Evolutionary conservation across 2,329 filamentous ascomycete genomes (phyloP), one percentile per base, ranked within the genome.

Genomic region (Didymella pomorum): DNA sequence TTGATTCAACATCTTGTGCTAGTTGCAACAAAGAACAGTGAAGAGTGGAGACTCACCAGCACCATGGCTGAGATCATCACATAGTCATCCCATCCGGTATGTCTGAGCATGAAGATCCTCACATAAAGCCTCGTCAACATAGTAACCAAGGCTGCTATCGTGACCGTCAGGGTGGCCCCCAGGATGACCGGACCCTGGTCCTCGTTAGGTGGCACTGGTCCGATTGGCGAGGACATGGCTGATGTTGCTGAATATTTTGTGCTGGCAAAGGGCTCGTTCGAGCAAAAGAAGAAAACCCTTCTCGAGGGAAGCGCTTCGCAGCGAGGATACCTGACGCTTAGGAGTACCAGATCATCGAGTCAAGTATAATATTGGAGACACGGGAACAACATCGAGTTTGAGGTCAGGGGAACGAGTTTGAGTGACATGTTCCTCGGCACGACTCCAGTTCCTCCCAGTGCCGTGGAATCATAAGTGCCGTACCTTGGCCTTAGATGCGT

Each of bases 61-160:
- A 79, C 57, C 70, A 77, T 76, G 1, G 81, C 77, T 2, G 68
- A 56, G 0, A 78, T 49, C 67, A 84, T 83, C 4, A 79, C 66
- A 62, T 78, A 81, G 65, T 84, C 72, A 74, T 86, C 84, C 64
- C 78, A 75, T 3, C 83, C 83, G 21, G 81, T 70, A 48, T 80
- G 81, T 12, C 78, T 79, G 50, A 85, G 80, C 72, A 85, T 78
- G 18, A 70, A 69, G 5, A 79, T 29, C n/a, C 83, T 77, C 26
- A 85, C 84, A 52, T 80, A 83, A 10, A 82, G 61, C 20, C 82
- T 77, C 28, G 78, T 68, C 10, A 73, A 25, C 4, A 81, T 76
- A 0, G 76, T 74, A 16, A 82, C 52, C 2, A 78, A 65, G 0
- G 81, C 79, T 23, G 79, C 54, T 3, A 72, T 66, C 1, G 80